A percentile compares a stretch with the other conserved stretches of the same genome.
Evolutionary conservation across 2,329 filamentous ascomycete species (phyloP).

Genomic region (Penicillium sclerotiorum): DNA sequence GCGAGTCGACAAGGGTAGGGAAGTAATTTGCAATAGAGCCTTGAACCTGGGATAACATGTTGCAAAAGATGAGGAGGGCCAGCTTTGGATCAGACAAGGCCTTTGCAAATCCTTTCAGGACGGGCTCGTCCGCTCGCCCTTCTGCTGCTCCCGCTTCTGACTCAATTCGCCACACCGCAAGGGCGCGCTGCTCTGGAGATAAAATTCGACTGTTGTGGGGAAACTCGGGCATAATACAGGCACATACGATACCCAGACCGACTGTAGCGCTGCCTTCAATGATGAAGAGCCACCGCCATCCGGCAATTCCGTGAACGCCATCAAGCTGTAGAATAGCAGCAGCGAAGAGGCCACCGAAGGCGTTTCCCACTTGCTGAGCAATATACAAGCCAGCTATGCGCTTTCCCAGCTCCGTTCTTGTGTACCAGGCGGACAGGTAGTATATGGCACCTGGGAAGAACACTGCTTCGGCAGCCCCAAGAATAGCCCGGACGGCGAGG

Average conservation of each 20-base stretch:
- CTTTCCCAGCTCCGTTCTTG: constrained; percentile 33
- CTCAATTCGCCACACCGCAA: constrained; percentile 31
- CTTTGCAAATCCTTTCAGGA: constrained; percentile 24
- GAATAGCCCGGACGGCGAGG: constrained; percentile 59
- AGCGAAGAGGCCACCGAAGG: constrained; percentile 31
- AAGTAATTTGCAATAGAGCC: constrained; percentile 35
- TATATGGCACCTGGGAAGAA: constrained; percentile 55
- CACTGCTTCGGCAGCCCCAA: constrained; percentile 66
- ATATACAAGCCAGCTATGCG: constrained; percentile 36
- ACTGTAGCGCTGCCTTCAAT: constrained; percentile 32
- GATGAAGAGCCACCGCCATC: constrained; percentile 35
- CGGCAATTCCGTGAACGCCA: constrained; percentile 21
- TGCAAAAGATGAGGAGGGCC: constrained; percentile 42
- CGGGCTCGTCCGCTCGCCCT: constrained; percentile 37
- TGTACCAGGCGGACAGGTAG: constrained; percentile 47
- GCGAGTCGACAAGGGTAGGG: constrained; percentile 26
- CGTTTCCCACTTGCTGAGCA: constrained; percentile 30
- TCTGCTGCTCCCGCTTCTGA: constrained; percentile 45
- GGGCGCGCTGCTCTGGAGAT: constrained; percentile 21
- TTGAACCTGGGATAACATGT: constrained; percentile 44
- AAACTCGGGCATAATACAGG: constrained; percentile 43
- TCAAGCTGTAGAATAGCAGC: constrained; percentile 29
- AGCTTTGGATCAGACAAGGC: constrained; percentile 43
- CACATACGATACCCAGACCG: constrained; percentile 31
- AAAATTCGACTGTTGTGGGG: constrained; percentile 44